phyloP scores from a whole-genome alignment of 257 asterid genomes.

The Solanum pimpinellifolium region DNA sequence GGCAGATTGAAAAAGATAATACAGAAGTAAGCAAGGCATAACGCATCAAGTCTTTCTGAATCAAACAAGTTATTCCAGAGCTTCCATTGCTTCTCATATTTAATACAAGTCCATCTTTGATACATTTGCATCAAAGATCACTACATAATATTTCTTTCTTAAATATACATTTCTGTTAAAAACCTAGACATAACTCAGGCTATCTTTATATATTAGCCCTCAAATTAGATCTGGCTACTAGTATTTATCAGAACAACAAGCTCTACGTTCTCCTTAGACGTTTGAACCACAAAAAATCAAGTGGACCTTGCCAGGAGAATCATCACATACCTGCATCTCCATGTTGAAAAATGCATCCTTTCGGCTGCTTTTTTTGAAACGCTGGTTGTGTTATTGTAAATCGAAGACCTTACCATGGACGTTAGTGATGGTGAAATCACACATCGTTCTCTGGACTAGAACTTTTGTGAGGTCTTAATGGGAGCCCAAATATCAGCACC shows the following conservation, averaged over 20 bases:
- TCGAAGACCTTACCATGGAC: slow-evolving; percentile 7
- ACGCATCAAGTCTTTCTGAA: not conserved
- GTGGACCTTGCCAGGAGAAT: not conserved
- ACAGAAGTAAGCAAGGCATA: not conserved
- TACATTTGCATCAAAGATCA: not conserved
- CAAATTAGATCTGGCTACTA: not conserved
- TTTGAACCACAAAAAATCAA: not conserved
- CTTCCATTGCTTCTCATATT: not conserved
- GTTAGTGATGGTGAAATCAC: slow-evolving; percentile 9
- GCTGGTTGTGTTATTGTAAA: not conserved
- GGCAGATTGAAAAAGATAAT: not conserved
- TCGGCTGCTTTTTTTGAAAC: not conserved
- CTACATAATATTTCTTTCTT: slow-evolving; percentile 1
- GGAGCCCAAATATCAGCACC: slow-evolving; percentile 99
- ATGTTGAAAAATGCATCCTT: not conserved
- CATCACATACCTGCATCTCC: not conserved
- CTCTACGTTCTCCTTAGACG: not conserved
- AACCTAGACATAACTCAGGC: not conserved
- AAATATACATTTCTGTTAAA: not conserved
- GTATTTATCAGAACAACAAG: not conserved
- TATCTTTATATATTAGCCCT: not conserved
- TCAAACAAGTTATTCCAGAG: not conserved
- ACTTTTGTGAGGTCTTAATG: slow-evolving; percentile 29
- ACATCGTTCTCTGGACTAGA: slow-evolving; percentile 12
- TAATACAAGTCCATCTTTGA: not conserved